Evolutionary conservation across 306 rosid genomes (phyloP), one percentile per base, ranked within the genome.

Genomic region (Vigna angularis): DNA sequence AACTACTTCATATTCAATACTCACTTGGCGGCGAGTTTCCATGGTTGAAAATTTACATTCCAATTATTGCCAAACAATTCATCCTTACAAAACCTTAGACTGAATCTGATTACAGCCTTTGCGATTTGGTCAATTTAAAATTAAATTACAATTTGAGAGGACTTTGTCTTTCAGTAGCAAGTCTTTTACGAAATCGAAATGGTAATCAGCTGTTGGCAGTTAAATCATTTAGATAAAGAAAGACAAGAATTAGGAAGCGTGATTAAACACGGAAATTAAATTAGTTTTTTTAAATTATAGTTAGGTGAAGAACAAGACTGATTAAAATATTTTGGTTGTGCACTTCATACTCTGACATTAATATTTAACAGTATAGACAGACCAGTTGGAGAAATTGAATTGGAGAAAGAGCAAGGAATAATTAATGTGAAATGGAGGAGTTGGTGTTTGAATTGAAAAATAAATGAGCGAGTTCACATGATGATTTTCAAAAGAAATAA

Each of bases 81-180:
- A 18, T 53, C 26, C 44, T 26, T n/a, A 24, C 67, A 44, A 16
- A 24, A 24, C 47, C 45, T 44, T 16, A 26, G 56, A 55, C 11
- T 18, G 22, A 17, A 77, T 28, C 3, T 28, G 2, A 56, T 15
- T 11, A 16, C 62, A 36, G 7, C 56, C 9, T 30, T 18, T 53
- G 63, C 70, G 61, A 79, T 38, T 24, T 51, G 13, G 73, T 50
- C 75, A 67, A 66, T 45, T 42, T 42, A 42, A 42, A 42, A 42
- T 42, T 42, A 42, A 42, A 42, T 42, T 42, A 42, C 47, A 2
- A 42, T 9, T 8, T 8, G 8, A 7, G 47, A 42, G 11, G 47
- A 42, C 47, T 9, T 42, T 42, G 47, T 42, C 47, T 36, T 6
- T 8, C 40, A 36, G 40, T 36, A 6, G 40, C 8, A 6, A 36